Evolutionary conservation across 225 moss, liverwort and hornwort genomes (phyloP), one percentile per base, ranked within the genome.

Genomic region (Climacium dendroides): DNA sequence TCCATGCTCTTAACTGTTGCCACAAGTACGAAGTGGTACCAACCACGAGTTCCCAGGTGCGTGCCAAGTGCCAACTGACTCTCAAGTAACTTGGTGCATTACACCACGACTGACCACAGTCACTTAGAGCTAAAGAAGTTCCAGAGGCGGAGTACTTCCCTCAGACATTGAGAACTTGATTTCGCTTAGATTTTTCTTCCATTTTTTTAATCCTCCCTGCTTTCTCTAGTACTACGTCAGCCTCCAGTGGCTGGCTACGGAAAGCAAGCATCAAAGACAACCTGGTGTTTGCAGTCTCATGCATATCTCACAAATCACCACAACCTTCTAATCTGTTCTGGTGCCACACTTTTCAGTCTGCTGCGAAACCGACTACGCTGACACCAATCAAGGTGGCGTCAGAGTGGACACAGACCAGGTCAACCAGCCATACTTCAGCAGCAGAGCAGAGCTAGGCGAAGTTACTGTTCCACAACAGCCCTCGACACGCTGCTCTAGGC

Each of bases 361-460:
- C 69, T 34, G 80, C 60, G 62, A 92, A 92, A 88, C 88, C 90
- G 85, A 91, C 90, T 88, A 69, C n/a, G 61, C 90, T 88, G 92
- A 84, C 92, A 88, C 82, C 83, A 90, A 88, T 90, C 88, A 86
- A 87, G 83, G 74, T 85, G 60, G 70, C 63, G 76, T 83, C 88
- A 86, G 86, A 75, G 41, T 73, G 85, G 54, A 64, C 76, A 86
- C 65, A 86, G 88, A 88, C 86, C 80, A 80, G 76, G 92, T 90
- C 86, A 90, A 86, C 90, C 71, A 88, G 79, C 45, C 85, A 81
- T 75, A 63, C 82, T 87, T 71, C 39, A 34, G 79, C 74, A 89
- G 81, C 70, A 84, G 84, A 77, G 71, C 87, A 52, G 45, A 45
- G 45, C 45, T 45, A 45, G 82, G 78, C 67, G 43, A 64, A 63